Evolutionary conservation across 352 stramenopile genomes (phyloP).

Genomic region (Peronospora destructor): DNA sequence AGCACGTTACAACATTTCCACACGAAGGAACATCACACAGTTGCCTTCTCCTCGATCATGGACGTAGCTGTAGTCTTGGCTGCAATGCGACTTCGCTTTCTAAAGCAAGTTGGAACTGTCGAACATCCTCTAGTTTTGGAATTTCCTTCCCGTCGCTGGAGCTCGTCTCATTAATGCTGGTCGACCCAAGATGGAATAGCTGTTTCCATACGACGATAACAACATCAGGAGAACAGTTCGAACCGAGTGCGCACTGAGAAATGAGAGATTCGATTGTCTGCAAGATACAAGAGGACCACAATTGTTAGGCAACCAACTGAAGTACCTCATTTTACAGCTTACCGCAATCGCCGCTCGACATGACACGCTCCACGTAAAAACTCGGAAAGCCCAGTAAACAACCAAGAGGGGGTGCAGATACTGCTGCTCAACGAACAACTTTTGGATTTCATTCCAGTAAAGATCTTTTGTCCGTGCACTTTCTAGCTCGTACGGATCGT

Average conservation of each 20-base stretch:
- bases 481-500: slow-evolving; percentile 66
- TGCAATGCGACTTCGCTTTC: slow-evolving; percentile 47
- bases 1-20: slow-evolving; percentile 10
- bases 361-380: slow-evolving; percentile 65
- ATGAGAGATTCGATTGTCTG: slow-evolving; percentile 65
- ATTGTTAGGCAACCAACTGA: neutral
- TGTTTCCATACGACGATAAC: slow-evolving; percentile 54
- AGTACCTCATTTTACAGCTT: slow-evolving; percentile 4
- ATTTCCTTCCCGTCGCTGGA: slow-evolving; percentile 9
- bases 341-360: slow-evolving; percentile 50
- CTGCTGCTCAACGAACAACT: slow-evolving; percentile 44
- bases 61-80: slow-evolving; percentile 44
- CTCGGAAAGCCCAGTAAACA: slow-evolving; percentile 57
- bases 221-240: slow-evolving; percentile 41
- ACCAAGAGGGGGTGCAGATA: slow-evolving; percentile 62
- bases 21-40: slow-evolving; percentile 20
- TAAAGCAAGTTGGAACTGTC: slow-evolving; percentile 33
- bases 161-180: neutral
- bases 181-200: slow-evolving; percentile 42
- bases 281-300: slow-evolving; percentile 1
- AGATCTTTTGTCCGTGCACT: slow-evolving; percentile 56
- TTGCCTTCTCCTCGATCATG: slow-evolving; percentile 19
- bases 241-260: slow-evolving; percentile 47
- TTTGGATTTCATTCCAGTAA: slow-evolving; percentile 80
- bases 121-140: slow-evolving; percentile 16